These are phyloP conservation scores for Aspergillus proliferans DNA, from an alignment of 2,329 filamentous ascomycete genomes.

Conservation along the genomic window DNA sequence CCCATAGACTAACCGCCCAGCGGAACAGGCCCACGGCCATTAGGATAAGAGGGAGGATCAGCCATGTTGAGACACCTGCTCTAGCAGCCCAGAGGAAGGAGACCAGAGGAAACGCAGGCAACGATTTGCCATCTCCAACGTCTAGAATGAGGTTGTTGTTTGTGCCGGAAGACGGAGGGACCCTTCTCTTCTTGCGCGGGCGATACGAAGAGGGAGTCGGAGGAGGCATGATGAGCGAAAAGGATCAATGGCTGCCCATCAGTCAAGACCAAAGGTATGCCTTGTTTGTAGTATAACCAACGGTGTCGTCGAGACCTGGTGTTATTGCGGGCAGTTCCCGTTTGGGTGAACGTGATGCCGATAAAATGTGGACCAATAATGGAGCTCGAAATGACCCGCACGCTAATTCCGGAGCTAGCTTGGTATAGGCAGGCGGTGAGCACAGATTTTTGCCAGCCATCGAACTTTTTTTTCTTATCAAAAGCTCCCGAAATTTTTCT, in stretches of 20 bases:
- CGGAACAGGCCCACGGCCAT: slow-evolving; percentile 89
- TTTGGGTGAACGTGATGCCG: background rate
- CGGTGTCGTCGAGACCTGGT: background rate
- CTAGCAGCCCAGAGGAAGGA: slow-evolving; percentile 93
- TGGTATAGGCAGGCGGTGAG: slow-evolving; percentile 19
- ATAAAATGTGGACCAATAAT: background rate
- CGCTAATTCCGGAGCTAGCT: slow-evolving; percentile 3
- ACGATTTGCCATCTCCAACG: slow-evolving; percentile 38
- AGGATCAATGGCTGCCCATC: slow-evolving; percentile 18
- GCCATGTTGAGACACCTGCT: slow-evolving; percentile 79
- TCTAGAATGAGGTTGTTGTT: slow-evolving; percentile 41
- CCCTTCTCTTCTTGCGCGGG: slow-evolving; percentile 42
- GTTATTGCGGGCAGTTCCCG: background rate
- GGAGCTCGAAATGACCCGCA: background rate
- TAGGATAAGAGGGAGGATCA: slow-evolving; percentile 76
- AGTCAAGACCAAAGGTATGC: slow-evolving; percentile 1
- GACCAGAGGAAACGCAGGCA: slow-evolving; percentile 79
- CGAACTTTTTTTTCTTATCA: slow-evolving; percentile 27
- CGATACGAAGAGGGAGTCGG: slow-evolving; percentile 32
- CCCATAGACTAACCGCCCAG: slow-evolving; percentile 89
- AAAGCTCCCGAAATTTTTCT: slow-evolving; percentile 19
- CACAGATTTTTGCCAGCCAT: slow-evolving; percentile 23
- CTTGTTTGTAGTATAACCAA: background rate
- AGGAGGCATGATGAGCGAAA: slow-evolving; percentile 19
- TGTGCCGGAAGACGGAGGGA: slow-evolving; percentile 26